These are phyloP conservation scores for Erodium trifolium DNA, from an alignment of 441 rosid species.

Conservation along the genomic window DNA sequence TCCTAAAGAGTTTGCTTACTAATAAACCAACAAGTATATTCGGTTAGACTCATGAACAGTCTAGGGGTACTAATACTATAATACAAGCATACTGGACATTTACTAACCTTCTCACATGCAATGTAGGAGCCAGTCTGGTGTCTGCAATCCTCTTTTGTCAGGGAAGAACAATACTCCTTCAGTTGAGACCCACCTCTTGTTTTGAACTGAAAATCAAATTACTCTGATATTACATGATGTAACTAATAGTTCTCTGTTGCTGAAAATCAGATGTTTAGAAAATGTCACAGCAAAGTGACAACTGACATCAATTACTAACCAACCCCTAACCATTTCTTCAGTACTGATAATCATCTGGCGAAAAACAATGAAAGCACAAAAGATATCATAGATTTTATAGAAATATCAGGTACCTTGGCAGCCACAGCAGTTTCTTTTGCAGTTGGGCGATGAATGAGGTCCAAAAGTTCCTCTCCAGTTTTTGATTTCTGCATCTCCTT, in stretches of 20 bases:
- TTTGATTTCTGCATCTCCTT: constrained; percentile 82
- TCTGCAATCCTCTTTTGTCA: constrained; percentile 94
- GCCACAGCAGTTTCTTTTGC: constrained; percentile 92
- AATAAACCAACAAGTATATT: neutral
- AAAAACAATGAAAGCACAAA: too few relatives aligned
- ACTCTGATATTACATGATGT: neutral
- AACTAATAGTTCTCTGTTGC: too few relatives aligned
- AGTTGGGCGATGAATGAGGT: constrained; percentile 85
- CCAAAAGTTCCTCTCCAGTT: constrained; percentile 88
- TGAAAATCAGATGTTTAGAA: too few relatives aligned
- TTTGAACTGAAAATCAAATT: constrained; percentile 55
- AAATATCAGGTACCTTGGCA: constrained; percentile 18
- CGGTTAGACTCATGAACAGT: neutral
- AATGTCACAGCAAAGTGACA: too few relatives aligned
- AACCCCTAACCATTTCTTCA: too few relatives aligned
- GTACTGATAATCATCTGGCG: too few relatives aligned
- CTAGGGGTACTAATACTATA: neutral
- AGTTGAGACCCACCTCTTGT: constrained; percentile 96
- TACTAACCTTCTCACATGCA: constrained; percentile 80
- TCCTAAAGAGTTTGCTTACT: neutral
- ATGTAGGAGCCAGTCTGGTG: constrained; percentile 68
- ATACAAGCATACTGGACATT: neutral
- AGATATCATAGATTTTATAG: neutral
- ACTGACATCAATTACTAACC: too few relatives aligned
- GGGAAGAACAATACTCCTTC: constrained; percentile 81